These are phyloP conservation scores for Phytophthora hybrid DNA, from an alignment of 352 stramenopile species.

Conservation along the genomic window DNA sequence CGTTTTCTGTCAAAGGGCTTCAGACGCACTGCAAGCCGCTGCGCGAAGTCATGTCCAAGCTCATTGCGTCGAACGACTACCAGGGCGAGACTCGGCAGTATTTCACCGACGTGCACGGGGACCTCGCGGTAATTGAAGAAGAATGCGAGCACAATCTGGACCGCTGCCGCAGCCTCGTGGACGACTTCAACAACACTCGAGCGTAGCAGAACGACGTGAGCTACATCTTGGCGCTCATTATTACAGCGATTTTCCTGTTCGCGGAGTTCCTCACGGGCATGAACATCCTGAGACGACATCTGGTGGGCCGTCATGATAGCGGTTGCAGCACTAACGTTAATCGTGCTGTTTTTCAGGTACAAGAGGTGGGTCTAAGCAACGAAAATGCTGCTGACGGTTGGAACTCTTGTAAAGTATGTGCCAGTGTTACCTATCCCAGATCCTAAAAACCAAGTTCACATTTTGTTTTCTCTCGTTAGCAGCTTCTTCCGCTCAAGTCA, in stretches of 20 bases:
- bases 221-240: slow-evolving; percentile 78
- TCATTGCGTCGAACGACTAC: slow-evolving; percentile 72
- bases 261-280: slow-evolving; percentile 89
- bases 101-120: slow-evolving; percentile 85
- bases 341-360: neutral
- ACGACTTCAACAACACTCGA: slow-evolving; percentile 71
- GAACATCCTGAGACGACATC: slow-evolving; percentile 83
- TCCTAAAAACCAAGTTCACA: neutral
- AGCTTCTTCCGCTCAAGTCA: neutral
- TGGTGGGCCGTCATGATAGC: slow-evolving; percentile 70
- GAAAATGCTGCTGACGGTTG: neutral
- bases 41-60: slow-evolving; percentile 67
- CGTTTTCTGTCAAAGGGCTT: too few relatives aligned
- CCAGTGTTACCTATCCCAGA: neutral
- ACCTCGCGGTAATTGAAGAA: slow-evolving; percentile 76
- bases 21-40: slow-evolving; percentile 66
- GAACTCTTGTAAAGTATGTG: neutral
- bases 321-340: neutral
- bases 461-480: neutral
- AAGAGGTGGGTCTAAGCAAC: neutral
- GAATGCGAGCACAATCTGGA: slow-evolving; percentile 81
- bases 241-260: slow-evolving; percentile 80
- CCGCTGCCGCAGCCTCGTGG: slow-evolving; percentile 61
- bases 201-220: slow-evolving; percentile 78
- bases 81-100: slow-evolving; percentile 78